Evolutionary conservation across 1,284 basidiomycete species (phyloP).

Genomic region (Takashimella koratensis): DNA sequence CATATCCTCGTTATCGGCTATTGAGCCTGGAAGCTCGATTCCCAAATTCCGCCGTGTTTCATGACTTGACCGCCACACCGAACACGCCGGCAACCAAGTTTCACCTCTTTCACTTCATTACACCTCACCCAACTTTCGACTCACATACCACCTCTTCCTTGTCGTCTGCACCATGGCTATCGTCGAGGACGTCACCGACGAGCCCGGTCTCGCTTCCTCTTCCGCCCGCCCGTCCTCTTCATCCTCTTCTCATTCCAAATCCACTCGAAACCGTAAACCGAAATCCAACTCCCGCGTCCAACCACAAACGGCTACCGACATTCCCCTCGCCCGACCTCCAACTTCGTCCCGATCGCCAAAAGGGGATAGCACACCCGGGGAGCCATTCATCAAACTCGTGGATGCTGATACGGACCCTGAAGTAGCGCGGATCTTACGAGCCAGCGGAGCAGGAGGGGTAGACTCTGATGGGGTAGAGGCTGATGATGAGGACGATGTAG

Average conservation of each 20-base stretch:
- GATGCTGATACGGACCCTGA: background rate
- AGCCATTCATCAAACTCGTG: slow-evolving; percentile 8
- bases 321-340: slow-evolving; percentile 11
- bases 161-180: slow-evolving; percentile 20
- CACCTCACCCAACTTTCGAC: too few species aligned
- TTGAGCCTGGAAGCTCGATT: too few species aligned
- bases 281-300: background rate
- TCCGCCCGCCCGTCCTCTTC: background rate
- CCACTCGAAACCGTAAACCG: too few species aligned
- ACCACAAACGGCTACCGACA: background rate
- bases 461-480: background rate
- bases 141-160: too few species aligned
- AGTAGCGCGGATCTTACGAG: background rate
- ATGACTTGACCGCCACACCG: too few species aligned
- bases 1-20: too few species aligned
- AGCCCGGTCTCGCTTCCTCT: background rate
- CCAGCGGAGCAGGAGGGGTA: slow-evolving; percentile 3
- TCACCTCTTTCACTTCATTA: too few species aligned
- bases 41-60: too few species aligned
- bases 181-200: slow-evolving; percentile 14
- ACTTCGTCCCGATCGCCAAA: slow-evolving; percentile 11
- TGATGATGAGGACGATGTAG: slow-evolving; percentile 3
- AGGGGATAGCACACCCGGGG: slow-evolving; percentile 15
- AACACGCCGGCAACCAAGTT: too few species aligned
- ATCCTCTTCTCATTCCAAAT: slow-evolving; percentile 1